Percentiles rank a stretch among this genome's conserved stretches.
Evolutionary conservation across 169 alveolate genomes (phyloP).

Genomic region (Perkinsus olseni): DNA sequence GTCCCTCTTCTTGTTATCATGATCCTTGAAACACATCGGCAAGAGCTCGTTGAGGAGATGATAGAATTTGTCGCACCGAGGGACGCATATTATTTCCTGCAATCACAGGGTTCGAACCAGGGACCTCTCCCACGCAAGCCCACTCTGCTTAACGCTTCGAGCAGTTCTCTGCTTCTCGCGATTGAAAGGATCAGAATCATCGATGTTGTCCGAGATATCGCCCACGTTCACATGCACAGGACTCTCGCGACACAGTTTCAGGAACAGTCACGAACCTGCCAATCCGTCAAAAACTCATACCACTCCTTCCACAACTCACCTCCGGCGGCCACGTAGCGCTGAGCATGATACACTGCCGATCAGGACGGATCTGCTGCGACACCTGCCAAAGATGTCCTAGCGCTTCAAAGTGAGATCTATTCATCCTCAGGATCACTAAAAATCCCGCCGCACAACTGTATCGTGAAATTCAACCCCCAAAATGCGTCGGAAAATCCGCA

Average conservation of each 20-base stretch:
- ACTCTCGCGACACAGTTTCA: background rate
- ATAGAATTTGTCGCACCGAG: background rate
- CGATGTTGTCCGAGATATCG: background rate
- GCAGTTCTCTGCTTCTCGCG: background rate
- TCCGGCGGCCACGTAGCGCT: constrained; percentile 89
- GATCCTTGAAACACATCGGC: background rate
- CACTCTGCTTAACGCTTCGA: background rate
- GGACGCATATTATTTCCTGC: background rate
- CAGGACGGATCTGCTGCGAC: constrained; percentile 72
- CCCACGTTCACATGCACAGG: background rate
- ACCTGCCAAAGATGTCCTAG: too few relatives aligned
- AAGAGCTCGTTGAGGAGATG: background rate
- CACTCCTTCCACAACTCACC: constrained; percentile 24
- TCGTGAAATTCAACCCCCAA: too few relatives aligned
- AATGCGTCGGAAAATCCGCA: too few relatives aligned
- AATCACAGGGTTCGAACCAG: background rate
- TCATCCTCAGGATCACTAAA: too few relatives aligned
- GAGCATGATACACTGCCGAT: constrained; percentile 77
- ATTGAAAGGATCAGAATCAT: background rate
- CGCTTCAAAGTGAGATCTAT: too few relatives aligned
- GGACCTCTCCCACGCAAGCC: background rate
- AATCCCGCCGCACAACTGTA: too few relatives aligned
- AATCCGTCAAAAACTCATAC: background rate
- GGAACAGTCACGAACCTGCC: background rate
- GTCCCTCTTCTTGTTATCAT: background rate